A percentile compares a stretch with the other conserved stretches of the same genome.
Conservation (phyloP, 164 flowering plant genomes). For the Vitis rupestris region DNA sequence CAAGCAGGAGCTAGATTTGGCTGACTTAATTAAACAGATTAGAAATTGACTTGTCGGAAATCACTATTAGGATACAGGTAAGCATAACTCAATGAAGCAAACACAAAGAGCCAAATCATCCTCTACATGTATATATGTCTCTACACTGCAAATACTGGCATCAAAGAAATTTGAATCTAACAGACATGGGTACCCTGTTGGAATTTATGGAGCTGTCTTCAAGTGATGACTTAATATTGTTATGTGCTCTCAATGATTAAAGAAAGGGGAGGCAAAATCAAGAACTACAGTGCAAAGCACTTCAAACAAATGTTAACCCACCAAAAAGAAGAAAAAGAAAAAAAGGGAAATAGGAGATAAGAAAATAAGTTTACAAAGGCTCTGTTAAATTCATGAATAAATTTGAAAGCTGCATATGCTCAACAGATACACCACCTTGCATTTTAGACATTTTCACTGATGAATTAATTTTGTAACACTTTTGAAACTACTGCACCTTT, state of each 20-base stretch:
- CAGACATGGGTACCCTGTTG: background rate
- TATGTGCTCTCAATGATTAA: background rate
- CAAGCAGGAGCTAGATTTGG: too few relatives aligned
- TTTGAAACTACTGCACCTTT: slow-evolving; percentile 14
- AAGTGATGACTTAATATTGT: background rate
- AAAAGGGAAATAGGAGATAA: too few relatives aligned
- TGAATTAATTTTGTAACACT: slow-evolving; percentile 3
- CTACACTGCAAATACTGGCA: background rate
- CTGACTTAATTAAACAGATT: too few relatives aligned
- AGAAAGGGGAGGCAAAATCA: background rate
- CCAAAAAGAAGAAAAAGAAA: background rate
- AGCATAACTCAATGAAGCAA: too few relatives aligned
- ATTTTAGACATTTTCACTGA: slow-evolving; percentile 6
- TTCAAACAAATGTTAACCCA: slow-evolving; percentile 14
- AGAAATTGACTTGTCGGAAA: too few relatives aligned
- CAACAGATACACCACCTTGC: slow-evolving; percentile 10
- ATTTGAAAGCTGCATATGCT: slow-evolving; percentile 3
- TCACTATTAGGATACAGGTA: too few relatives aligned
- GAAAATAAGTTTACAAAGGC: slow-evolving; percentile 23
- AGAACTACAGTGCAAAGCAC: slow-evolving; percentile 8
- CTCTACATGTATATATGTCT: too few relatives aligned
- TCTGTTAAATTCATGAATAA: slow-evolving; percentile 15
- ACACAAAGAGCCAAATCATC: too few relatives aligned
- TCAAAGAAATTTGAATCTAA: background rate
- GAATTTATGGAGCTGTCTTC: background rate